A percentile compares a stretch with the other conserved stretches of the same genome.
These are phyloP conservation scores for Phytophthora foliorum DNA, from an alignment of 352 stramenopile species.

Conservation along the genomic window DNA sequence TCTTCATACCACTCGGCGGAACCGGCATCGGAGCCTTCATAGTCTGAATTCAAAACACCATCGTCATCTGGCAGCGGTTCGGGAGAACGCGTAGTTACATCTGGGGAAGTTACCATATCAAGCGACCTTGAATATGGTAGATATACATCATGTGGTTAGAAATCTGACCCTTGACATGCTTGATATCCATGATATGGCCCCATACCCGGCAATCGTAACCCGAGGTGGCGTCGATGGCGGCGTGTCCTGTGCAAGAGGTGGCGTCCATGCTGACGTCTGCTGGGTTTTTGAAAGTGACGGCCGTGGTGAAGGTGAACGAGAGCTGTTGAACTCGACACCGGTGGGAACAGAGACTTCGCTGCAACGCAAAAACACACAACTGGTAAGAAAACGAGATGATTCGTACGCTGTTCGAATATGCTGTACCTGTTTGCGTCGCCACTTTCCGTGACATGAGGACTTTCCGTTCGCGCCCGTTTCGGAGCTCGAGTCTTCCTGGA, in stretches of 20 bases:
- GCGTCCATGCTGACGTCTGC: not conserved
- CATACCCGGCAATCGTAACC: not conserved
- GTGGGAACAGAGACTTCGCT: not conserved
- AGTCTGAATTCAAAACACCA: not conserved
- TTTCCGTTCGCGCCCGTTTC: not conserved
- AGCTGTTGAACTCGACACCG: not conserved
- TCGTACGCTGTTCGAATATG: not conserved
- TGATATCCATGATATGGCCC: not conserved
- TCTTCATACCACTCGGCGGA: not conserved
- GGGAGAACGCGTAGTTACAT: not conserved
- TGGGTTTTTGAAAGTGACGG: not conserved
- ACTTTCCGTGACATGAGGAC: not conserved
- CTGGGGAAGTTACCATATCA: not conserved
- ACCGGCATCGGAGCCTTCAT: not conserved
- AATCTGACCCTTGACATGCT: not conserved
- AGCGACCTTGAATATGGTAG: not conserved
- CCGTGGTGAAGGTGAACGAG: not conserved
- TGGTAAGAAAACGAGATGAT: not conserved
- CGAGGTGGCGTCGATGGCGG: not conserved
- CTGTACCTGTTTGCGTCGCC: not conserved
- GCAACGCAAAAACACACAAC: not conserved
- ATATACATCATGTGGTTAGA: not conserved
- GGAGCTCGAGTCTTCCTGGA: not conserved
- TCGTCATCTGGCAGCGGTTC: not conserved
- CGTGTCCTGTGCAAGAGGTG: not conserved